These are phyloP conservation scores for Microascus cirrosus DNA, from an alignment of 2,329 filamentous ascomycete species.

Conservation along the genomic window DNA sequence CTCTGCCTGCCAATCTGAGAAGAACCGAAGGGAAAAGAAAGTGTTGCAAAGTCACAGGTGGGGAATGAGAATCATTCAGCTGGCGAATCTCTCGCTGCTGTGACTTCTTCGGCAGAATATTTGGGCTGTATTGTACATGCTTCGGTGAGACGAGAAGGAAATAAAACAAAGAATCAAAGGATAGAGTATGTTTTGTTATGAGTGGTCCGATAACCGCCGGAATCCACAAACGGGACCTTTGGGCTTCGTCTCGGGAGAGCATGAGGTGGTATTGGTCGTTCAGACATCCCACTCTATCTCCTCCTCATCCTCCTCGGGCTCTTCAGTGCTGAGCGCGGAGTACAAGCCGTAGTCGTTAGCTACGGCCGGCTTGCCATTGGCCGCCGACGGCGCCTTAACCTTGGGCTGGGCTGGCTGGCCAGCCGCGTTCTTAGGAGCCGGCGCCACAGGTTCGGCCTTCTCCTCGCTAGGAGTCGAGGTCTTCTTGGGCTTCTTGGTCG, in stretches of 20 bases:
- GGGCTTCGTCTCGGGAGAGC: background rate
- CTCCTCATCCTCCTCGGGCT: conserved; percentile 29
- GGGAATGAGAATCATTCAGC: background rate
- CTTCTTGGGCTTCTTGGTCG: conserved; percentile 24
- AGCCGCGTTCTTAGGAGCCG: conserved; percentile 7
- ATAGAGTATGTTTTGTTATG: background rate
- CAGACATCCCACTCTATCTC: conserved; percentile 41
- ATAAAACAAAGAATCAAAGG: conserved; percentile 4
- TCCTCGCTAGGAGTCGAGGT: conserved; percentile 12
- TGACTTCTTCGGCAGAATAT: background rate
- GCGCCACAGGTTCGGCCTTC: background rate
- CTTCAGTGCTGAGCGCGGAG: conserved; percentile 33
- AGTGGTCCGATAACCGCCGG: conserved; percentile 7
- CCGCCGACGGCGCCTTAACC: conserved; percentile 10
- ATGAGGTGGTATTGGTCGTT: conserved; percentile 3
- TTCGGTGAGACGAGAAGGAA: background rate
- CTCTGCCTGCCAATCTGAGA: conserved; percentile 3
- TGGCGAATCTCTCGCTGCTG: background rate
- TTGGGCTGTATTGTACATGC: background rate
- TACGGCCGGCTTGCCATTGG: conserved; percentile 17
- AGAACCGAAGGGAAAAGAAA: background rate
- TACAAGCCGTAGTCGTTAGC: conserved; percentile 31
- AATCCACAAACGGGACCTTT: conserved; percentile 3
- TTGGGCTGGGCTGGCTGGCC: conserved; percentile 7
- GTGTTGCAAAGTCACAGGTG: background rate